Conservation (phyloP, 2,329 filamentous ascomycete genomes). For the Fusarium annulatum region DNA sequence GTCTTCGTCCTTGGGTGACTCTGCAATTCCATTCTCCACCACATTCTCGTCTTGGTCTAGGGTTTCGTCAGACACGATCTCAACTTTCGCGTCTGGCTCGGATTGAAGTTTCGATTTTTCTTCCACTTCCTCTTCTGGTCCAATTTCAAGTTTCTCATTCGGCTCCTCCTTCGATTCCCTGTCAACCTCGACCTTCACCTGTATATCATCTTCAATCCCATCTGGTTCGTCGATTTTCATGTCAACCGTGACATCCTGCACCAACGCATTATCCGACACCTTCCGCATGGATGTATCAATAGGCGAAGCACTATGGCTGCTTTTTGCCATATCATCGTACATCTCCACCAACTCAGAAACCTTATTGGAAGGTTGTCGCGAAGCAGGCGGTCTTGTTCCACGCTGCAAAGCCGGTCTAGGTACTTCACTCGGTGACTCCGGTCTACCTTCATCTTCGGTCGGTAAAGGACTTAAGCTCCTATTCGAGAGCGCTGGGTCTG, state of each 20-base stretch:
- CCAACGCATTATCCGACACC: conserved; percentile 2
- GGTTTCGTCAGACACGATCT: not conserved
- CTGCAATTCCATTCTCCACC: not conserved
- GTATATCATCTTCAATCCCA: not conserved
- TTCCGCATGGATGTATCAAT: conserved; percentile 34
- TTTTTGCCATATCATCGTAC: conserved; percentile 58
- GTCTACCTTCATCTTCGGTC: conserved; percentile 21
- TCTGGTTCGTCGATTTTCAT: not conserved
- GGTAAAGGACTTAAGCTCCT: conserved; percentile 22
- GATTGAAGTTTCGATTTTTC: not conserved
- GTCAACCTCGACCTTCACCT: not conserved
- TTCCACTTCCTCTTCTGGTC: not conserved
- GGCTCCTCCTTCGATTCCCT: not conserved
- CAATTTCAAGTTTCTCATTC: not conserved
- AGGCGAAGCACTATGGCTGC: conserved; percentile 36
- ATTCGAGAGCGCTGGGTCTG: conserved; percentile 10
- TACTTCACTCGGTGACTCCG: conserved; percentile 33
- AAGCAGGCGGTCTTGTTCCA: conserved; percentile 12
- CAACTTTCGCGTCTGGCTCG: not conserved
- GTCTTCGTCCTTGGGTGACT: not conserved
- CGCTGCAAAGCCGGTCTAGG: conserved; percentile 32
- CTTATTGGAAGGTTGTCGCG: conserved; percentile 52
- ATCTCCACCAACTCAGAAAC: conserved; percentile 63
- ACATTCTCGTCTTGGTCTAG: conserved; percentile 1
- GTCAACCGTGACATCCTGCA: conserved; percentile 10